Base-by-base conservation (phyloP, 2,329 filamentous ascomycete genomes). In the Aspergillus sp. region DNA sequence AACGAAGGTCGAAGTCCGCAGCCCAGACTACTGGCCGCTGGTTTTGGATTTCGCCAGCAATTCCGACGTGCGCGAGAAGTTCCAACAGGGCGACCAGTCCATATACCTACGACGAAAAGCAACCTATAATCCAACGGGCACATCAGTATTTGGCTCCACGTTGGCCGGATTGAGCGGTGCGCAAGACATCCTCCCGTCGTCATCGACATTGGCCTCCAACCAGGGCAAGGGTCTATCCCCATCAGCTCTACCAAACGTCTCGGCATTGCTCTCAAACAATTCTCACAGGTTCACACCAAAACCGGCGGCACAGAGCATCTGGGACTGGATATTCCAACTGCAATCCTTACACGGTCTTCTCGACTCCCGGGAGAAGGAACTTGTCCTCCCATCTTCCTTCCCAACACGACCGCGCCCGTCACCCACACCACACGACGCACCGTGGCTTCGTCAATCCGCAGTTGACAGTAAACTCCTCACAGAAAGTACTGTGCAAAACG, bases 11-110 rank as follows among this genome's bases (percentile, higher is more conserved):
- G 77, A 69, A 64, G 70, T 68, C 49, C 70, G 67, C 56, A 74
- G 75, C 45, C 82, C 86, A 3, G 80, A 86, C 4, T 93, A 91
- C 77, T 97, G 93, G 93, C 88, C 90, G 43, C 82, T 96, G 3
- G 86, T 86, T 6, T 80, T 96, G 4, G 87, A 95, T 69, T 91
- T 97, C 62, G 78, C 77, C 3, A 77, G 80, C 50, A 86, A 89
- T 56, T 79, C 86, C 0, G 73, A 79, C 0, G 84, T 95, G 49
- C 78, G 84, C 4, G 74, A 81, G 0, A 84, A 86, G 3, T 91
- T 96, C 76, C 78, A 70, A 48, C 63, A 77, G 11, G 79, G 80
- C 19, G 87, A 87, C 24, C 91, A 96, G 65, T 90, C 85, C 1
- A 78, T 97, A 43, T 87, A 87, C 67, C 85, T 96, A 4, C 85